Evolutionary conservation across 305 asterid species (phyloP).

Genomic region (Solanum hybrid): DNA sequence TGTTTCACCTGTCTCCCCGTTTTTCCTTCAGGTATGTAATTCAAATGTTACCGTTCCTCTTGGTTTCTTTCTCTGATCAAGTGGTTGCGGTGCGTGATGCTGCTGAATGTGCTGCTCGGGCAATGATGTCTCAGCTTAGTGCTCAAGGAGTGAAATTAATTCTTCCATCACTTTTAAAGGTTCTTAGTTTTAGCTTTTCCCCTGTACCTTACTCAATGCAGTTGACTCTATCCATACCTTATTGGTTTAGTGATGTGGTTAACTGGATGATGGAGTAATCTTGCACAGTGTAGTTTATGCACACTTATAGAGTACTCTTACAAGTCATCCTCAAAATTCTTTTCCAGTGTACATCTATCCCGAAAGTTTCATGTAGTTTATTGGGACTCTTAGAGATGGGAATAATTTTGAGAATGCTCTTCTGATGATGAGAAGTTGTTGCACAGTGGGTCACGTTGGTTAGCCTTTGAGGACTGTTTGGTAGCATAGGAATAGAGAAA

Average conservation of each 20-base stretch:
- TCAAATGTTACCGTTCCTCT: constrained; percentile 82
- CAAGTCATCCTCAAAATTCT: background rate
- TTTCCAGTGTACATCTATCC: background rate
- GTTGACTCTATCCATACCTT: background rate
- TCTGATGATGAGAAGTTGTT: background rate
- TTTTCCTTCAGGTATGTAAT: constrained; percentile 68
- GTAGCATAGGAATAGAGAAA: background rate
- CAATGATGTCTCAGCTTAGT: constrained; percentile 98
- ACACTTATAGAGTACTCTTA: background rate
- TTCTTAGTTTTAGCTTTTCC: constrained; percentile 10
- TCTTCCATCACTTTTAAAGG: constrained; percentile 98
- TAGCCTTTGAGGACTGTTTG: background rate
- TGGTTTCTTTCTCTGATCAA: constrained; percentile 94
- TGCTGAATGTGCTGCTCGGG: constrained; percentile 99
- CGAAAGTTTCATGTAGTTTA: background rate
- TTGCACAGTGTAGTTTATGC: background rate
- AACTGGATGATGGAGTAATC: background rate
- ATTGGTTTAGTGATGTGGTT: background rate
- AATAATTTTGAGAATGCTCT: constrained; percentile 1
- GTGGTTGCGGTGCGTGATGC: constrained; percentile 98
- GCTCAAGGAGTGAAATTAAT: constrained; percentile 98
- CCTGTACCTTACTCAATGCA: background rate
- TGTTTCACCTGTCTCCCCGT: background rate
- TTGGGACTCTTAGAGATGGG: background rate
- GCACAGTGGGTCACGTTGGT: background rate